Percentiles rank a stretch among this genome's conserved stretches.
Evolutionary conservation across 2,329 filamentous ascomycete genomes (phyloP).

Genomic region (Septoria linicola): DNA sequence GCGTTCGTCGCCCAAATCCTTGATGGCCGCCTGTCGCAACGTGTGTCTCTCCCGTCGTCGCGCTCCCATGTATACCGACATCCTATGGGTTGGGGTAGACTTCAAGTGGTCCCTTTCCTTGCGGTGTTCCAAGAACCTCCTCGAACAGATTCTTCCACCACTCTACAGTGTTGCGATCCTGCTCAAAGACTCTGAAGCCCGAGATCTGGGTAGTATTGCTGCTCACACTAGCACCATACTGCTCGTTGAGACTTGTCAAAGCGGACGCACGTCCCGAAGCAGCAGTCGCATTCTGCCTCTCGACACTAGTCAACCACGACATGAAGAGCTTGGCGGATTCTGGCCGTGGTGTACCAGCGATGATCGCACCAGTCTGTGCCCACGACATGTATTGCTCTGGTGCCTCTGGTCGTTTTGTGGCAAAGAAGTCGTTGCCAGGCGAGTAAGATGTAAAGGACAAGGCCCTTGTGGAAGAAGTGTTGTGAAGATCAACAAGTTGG

Average conservation of each 20-base stretch:
- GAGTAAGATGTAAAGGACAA: slow-evolving; percentile 21
- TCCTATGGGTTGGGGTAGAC: slow-evolving; percentile 20
- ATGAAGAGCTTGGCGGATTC: slow-evolving; percentile 52
- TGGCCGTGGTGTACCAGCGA: slow-evolving; percentile 46
- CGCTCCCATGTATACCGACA: too few species aligned
- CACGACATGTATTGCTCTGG: slow-evolving; percentile 46
- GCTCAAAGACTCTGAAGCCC: slow-evolving; percentile 20
- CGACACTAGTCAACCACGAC: slow-evolving; percentile 35
- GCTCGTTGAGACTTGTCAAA: slow-evolving; percentile 15
- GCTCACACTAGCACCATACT: slow-evolving; percentile 8
- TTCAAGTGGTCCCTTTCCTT: slow-evolving; percentile 19
- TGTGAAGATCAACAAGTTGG: slow-evolving; percentile 30
- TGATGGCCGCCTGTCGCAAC: too few species aligned
- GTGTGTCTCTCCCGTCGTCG: too few species aligned
- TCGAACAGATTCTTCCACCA: slow-evolving; percentile 29
- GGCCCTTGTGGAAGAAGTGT: slow-evolving; percentile 22
- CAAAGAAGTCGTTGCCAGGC: not conserved
- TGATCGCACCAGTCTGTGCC: slow-evolving; percentile 49
- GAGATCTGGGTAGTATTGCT: slow-evolving; percentile 20
- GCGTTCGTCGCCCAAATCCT: too few species aligned
- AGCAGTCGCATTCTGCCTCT: slow-evolving; percentile 11
- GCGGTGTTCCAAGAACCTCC: slow-evolving; percentile 24
- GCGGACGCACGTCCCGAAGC: slow-evolving; percentile 3
- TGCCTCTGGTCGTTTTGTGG: slow-evolving; percentile 9
- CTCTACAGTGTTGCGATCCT: slow-evolving; percentile 21